Base-by-base conservation (phyloP, 768 basidiomycete species). In the Auriscalpium microsporum region DNA sequence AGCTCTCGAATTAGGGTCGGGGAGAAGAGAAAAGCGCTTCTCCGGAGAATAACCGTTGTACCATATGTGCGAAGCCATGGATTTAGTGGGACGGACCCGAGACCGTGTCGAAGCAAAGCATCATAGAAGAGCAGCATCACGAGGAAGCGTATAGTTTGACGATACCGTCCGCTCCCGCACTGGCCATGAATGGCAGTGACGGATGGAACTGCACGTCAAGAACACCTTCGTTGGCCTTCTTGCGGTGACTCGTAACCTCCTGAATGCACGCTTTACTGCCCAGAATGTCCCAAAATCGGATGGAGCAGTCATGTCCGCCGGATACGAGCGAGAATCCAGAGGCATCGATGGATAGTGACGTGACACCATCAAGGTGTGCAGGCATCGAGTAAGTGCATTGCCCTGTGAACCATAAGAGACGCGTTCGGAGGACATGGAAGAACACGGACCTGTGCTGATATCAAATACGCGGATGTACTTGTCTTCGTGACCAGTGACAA, bases 111-210 rank as follows among this genome's bases (percentile, higher is more conserved):
- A 35, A 3, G 14, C 9, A 13, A 8, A 14, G 35, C 16, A n/a
- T 36, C 51, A 38, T 40, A 19, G 52, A 49, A 53, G 55, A 57
- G 52, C 47, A 48, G 42, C 47, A 47, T 76, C 77, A 90, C 72
- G 87, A 91, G 64, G 87, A 88, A 58, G 89, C 87, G 68, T 90
- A 96, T 28, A 97, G 75, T 70, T 92, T 92, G 57, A 97, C 84
- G 46, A 92, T 86, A 28, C 94, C 94, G 71, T 97, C 95, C 11
- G 92, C 91, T n/a, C 95, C 95, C 17, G 90, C 90, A 68, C 90
- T 95, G 14, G 87, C 91, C 79, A 96, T 83, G 65, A 94, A 83
- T 33, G 89, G 87, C 55, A 94, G 69, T 57, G 86, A 80, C 11
- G 86, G 83, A 66, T 92, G 89, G 72, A 89, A 89, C 59, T 87